These are phyloP conservation scores for Rhypophila decipiens DNA, from an alignment of 495 filamentous ascomycete genomes.

Conservation along the genomic window DNA sequence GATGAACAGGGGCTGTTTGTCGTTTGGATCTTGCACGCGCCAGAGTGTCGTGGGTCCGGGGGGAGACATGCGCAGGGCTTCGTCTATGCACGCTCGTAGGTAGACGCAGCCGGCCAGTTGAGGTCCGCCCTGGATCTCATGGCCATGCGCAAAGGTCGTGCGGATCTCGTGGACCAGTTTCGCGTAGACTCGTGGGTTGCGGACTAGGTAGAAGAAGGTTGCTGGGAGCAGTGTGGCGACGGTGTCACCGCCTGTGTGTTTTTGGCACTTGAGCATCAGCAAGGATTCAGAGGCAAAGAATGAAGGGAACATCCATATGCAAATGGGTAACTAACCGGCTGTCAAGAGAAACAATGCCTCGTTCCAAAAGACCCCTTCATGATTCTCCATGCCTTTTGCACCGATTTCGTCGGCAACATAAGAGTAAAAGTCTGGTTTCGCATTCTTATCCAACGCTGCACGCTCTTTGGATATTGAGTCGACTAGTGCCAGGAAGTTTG, in stretches of 20 bases:
- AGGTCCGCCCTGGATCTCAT: slow-evolving; percentile 28
- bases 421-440: slow-evolving; percentile 14
- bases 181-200: slow-evolving; percentile 34
- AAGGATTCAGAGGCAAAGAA: no score
- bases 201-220: slow-evolving; percentile 49
- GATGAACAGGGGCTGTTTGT: slow-evolving; percentile 37
- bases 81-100: slow-evolving; percentile 49
- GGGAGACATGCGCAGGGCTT: slow-evolving; percentile 52
- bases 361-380: neutral
- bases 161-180: slow-evolving; percentile 36
- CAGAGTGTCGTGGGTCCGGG: slow-evolving; percentile 43
- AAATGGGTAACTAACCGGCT: neutral
- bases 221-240: slow-evolving; percentile 40
- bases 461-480: slow-evolving; percentile 13
- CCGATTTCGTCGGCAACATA: slow-evolving; percentile 38
- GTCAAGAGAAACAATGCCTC: neutral
- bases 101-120: slow-evolving; percentile 46
- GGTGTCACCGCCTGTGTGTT: slow-evolving; percentile 40
- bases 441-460: slow-evolving; percentile 8
- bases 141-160: slow-evolving; percentile 26
- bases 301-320: no score
- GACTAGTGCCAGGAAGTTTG: slow-evolving; percentile 6
- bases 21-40: slow-evolving; percentile 25
- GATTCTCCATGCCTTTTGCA: slow-evolving; percentile 1
- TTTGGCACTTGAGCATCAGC: no score